Base-by-base conservation (phyloP, 345 rosid genomes). In the Pelargonium nanum region DNA sequence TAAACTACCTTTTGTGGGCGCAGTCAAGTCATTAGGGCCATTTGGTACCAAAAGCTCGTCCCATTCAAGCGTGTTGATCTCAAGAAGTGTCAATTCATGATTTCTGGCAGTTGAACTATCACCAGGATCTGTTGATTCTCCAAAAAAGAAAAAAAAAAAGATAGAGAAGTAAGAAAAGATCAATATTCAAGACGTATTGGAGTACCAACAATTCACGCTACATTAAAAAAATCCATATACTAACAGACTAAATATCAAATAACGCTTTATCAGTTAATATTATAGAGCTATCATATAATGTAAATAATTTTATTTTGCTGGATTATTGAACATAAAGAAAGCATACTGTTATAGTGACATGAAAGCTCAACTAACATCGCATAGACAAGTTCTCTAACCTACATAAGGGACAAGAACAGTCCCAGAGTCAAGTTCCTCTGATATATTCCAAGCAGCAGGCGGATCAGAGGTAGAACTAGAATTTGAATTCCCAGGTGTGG, bases 41-140 rank as follows among this genome's bases (percentile, higher is more conserved):
- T 78, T 83, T 53, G 76, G 60, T 59, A 83, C 80, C 56, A 88
- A 68, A 56, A 86, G 84, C 71, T 93, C 95, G 70, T 93, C 96
- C 99, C 99, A 93, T 63, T 93, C 99, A 69, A 93, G 96, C 15
- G 97, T 93, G 73, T 89, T 93, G 72, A 93, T 72, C 72, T 93
- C 99, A 45, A 80, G 95, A 78, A 93, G 84, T 73, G 74, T 81
- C 78, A 70, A 74, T 70, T 83, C 92, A 69, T 84, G 85, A 73
- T 75, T 81, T 70, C 22, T 68, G 60, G 68, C 85, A 0, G 81
- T 74, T 54, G 57, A 68, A 66, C 44, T 68, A 66, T 77, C 80
- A 70, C 77, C 67, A 55, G 79, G 72, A 62, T 62, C 99, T 84
- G 87, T 59, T 64, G 59, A 74, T 21, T 58, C 61, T 51, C 68